Percentiles rank a stretch among this genome's conserved stretches.
Evolutionary conservation across 169 alveolate genomes (phyloP).

Genomic region (Perkinsus chesapeaki): DNA sequence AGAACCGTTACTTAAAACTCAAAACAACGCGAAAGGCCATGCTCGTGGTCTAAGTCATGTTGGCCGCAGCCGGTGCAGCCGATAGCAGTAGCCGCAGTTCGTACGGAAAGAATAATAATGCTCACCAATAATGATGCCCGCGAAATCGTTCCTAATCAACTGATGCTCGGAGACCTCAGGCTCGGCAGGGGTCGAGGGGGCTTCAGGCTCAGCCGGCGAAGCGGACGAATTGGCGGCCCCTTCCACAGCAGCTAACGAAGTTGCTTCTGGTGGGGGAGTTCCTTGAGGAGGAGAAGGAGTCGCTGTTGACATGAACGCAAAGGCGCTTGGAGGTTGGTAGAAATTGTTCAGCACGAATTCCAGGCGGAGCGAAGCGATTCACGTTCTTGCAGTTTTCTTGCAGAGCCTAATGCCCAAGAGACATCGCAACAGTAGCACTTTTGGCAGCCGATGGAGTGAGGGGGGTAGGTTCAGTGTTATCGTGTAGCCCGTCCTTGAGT

Average conservation of each 20-base stretch:
- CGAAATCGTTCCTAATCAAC: neutral
- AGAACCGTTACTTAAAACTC: neutral
- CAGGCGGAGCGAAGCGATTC: neutral
- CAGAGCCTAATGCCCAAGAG: too few relatives aligned
- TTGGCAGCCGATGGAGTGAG: too few relatives aligned
- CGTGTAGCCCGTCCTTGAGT: too few relatives aligned
- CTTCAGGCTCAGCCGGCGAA: too few relatives aligned
- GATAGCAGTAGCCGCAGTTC: neutral
- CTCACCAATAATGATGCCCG: neutral
- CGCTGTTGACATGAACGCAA: neutral
- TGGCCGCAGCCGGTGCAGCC: neutral
- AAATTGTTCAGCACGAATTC: neutral
- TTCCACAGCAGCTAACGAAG: neutral
- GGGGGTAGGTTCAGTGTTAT: too few relatives aligned
- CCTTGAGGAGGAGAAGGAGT: neutral
- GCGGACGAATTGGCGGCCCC: neutral
- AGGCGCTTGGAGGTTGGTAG: neutral
- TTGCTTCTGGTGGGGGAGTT: neutral
- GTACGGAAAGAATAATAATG: neutral
- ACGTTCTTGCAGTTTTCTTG: neutral
- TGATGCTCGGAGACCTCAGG: constrained; percentile 1
- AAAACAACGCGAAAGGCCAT: neutral
- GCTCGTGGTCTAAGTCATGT: neutral
- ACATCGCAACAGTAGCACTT: too few relatives aligned
- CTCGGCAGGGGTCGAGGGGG: neutral